A percentile compares a stretch with the other conserved stretches of the same genome.
phyloP scores from a whole-genome alignment of 2,329 filamentous ascomycete genomes.

The Ilyonectria sp. region DNA sequence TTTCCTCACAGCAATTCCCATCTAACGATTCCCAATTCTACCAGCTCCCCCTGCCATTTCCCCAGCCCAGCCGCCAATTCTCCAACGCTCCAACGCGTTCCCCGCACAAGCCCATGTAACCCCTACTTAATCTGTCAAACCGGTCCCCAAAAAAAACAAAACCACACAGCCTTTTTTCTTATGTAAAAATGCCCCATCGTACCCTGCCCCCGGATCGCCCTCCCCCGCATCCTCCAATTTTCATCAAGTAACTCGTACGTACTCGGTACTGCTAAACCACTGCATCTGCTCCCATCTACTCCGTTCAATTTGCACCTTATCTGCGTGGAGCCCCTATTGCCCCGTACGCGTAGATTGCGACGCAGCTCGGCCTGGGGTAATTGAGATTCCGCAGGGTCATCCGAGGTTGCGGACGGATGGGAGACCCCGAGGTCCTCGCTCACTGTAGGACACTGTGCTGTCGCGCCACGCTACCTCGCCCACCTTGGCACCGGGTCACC shows the following conservation, averaged over 20 bases:
- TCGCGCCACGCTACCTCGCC: background rate
- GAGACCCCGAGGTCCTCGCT: background rate
- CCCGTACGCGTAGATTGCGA: slow-evolving; percentile 7
- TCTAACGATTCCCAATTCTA: background rate
- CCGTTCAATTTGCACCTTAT: slow-evolving; percentile 26
- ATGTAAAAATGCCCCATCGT: slow-evolving; percentile 12
- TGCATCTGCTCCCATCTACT: background rate
- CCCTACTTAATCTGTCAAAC: slow-evolving; percentile 6
- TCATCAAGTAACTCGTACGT: slow-evolving; percentile 46
- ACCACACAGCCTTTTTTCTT: slow-evolving; percentile 13
- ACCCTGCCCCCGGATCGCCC: slow-evolving; percentile 20
- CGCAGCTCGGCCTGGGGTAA: slow-evolving; percentile 11
- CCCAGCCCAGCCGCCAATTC: background rate
- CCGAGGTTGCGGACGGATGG: slow-evolving; percentile 8
- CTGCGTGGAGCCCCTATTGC: slow-evolving; percentile 11
- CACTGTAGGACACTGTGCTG: slow-evolving; percentile 3
- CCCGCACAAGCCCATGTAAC: slow-evolving; percentile 3
- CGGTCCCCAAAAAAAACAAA: background rate
- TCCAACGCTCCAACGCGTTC: background rate
- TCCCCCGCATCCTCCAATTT: slow-evolving; percentile 41
- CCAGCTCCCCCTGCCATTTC: background rate
- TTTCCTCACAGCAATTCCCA: background rate
- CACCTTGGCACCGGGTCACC: background rate
- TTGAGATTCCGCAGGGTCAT: slow-evolving; percentile 9
- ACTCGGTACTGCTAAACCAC: slow-evolving; percentile 36